phyloP scores from a whole-genome alignment of 2,329 filamentous ascomycete species.

The Trichoderma cornu-damae region DNA sequence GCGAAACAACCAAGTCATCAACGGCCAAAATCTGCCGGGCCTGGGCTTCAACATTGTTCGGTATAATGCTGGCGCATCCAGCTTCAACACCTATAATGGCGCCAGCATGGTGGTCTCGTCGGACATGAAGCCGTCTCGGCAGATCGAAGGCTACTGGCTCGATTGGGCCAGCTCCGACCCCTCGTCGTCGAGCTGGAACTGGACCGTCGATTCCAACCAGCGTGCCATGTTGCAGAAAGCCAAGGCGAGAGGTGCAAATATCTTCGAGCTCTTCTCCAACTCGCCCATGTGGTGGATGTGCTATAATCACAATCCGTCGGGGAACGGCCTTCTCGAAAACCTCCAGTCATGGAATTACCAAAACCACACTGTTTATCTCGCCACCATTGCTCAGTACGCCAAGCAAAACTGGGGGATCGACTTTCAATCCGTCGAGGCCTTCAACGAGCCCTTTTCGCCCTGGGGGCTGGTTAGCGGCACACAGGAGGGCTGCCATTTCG shows the following conservation, averaged over 20 bases:
- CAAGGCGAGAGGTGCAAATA: background rate
- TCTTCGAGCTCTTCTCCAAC: slow-evolving; percentile 2
- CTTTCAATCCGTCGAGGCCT: slow-evolving; percentile 10
- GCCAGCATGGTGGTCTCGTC: slow-evolving; percentile 3
- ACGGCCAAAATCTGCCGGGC: background rate
- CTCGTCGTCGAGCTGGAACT: slow-evolving; percentile 4
- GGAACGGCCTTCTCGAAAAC: background rate
- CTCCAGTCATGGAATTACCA: slow-evolving; percentile 3
- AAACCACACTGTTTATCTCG: background rate
- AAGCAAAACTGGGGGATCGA: background rate
- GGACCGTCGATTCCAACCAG: background rate
- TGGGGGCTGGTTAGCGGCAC: slow-evolving; percentile 1
- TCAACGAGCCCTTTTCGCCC: slow-evolving; percentile 1
- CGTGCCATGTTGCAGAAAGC: slow-evolving; percentile 1
- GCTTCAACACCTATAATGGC: slow-evolving; percentile 5
- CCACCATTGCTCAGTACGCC: slow-evolving; percentile 5
- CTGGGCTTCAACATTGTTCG: slow-evolving; percentile 9
- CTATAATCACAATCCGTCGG: background rate
- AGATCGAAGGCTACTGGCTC: slow-evolving; percentile 2
- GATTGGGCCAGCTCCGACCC: slow-evolving; percentile 8
- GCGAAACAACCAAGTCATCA: background rate
- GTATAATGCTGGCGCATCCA: slow-evolving; percentile 2
- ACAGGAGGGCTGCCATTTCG: slow-evolving; percentile 10
- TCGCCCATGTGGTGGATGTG: background rate
- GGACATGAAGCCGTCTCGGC: slow-evolving; percentile 5